phyloP scores from a whole-genome alignment of 176 grass and related monocot genomes.

The Musa beccarii region DNA sequence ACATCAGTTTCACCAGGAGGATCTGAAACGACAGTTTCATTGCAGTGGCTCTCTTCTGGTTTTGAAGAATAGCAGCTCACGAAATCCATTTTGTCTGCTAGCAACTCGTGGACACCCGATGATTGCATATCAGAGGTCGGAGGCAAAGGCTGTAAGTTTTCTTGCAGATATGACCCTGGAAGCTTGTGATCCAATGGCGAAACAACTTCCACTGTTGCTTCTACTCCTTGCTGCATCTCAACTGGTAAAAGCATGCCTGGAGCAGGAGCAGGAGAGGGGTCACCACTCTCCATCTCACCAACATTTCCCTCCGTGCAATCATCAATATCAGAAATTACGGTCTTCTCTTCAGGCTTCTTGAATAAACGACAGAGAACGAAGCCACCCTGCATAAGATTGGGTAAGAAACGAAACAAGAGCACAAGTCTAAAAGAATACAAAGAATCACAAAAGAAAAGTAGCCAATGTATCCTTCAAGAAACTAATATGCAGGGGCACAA shows the following conservation, averaged over 20 bases:
- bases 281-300: not conserved
- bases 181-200: not conserved
- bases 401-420: not conserved
- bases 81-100: not conserved
- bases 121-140: not conserved
- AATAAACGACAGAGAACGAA: slow-evolving; percentile 22
- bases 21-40: not conserved
- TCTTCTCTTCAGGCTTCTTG: slow-evolving; percentile 7
- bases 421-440: not conserved
- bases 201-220: not conserved
- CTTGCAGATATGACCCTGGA: not conserved
- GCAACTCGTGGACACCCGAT: not conserved
- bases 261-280: not conserved
- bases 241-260: not conserved
- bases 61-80: not conserved
- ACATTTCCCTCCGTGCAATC: slow-evolving; percentile 1
- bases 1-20: not conserved
- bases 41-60: not conserved
- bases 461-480: not conserved
- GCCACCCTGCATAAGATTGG: not conserved
- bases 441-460: not conserved
- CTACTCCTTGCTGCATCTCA: not conserved
- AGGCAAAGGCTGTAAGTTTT: not conserved
- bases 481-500: not conserved
- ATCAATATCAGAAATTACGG: not conserved